Base-by-base conservation (phyloP, 2,329 filamentous ascomycete species). In the Colletotrichum brevisporum region DNA sequence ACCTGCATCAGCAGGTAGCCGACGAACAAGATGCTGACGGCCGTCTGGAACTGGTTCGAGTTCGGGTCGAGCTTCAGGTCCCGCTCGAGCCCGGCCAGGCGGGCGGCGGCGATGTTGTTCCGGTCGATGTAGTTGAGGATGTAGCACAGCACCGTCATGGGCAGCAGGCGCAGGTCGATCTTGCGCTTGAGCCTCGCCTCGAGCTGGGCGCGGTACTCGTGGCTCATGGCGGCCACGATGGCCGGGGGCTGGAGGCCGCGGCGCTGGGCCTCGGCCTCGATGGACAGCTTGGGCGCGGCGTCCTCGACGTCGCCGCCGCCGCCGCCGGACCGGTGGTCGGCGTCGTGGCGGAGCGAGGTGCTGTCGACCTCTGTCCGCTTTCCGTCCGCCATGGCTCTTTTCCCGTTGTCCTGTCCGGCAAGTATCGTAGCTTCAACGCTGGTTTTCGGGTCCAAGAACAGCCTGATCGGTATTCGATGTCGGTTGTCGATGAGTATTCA, bases 131-230 rank as follows among this genome's bases (percentile, higher is more conserved):
- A 69, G 61, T 69, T 69, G 9, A 90, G 78, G 0, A 90, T 78
- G 71, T 89, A 70, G 39, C 68, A 69, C 74, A 83, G 26, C 79
- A 90, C 82, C 90, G 93, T 70, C 86, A 77, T 80, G 5, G 85
- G 85, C 15, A 81, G 63, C 27, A 81, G 63, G 31, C 71, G 76
- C 31, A 86, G 71, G 8, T 84, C 78, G 73, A 86, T 80, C 74
- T 79, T 79, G 24, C 79, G 76, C 16, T 79, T 73, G 3, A 81
- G 75, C 55, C 73, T 75, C 61, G 74, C 76, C 70, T 81, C 79
- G 57, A 70, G 39, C 36, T 47, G 63, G 41, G 41, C 36, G 56
- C 63, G 67, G 6, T 70, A 58, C 39, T 70, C 67, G 13, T 41
- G 53, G 36, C 55, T 63, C 67, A 70, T 70, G n/a, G 56, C 63